Base-by-base conservation (phyloP, 1,139 yeast species). In the Arxiozyma telluris region DNA sequence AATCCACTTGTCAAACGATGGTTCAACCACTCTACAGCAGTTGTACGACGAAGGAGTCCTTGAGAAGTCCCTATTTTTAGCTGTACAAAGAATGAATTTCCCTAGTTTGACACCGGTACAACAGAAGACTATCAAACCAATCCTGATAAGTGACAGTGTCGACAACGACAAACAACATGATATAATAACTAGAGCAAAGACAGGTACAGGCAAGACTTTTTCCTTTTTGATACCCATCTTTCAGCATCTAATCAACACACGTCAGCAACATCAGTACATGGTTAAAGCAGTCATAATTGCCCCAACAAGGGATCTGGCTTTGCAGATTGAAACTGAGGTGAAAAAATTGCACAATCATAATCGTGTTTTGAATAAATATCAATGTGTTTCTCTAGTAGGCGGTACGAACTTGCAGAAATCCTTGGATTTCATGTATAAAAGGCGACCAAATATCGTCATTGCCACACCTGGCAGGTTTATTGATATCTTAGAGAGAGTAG, bases 171-270 rank as follows among this genome's bases (percentile, higher is more conserved):
- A 23, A 7, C 18, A 54, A 18, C 69, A 68, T 15, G 91, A 94
- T 59, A 75, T 89, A 54, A 90, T 90, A 27, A 93, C 88, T 42
- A 78, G 95, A 61, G 97, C 97, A 41, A 88, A 88, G 68, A 91
- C 98, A 5, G 98, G 97, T 66, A 90, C 97, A 0, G 98, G 97
- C 65, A 91, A 91, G 69, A 91, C 97, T 0, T 80, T 87, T 56
- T 95, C 96, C 0, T 91, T 88, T 67, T 81, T 90, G 57, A 75
- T 90, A 49, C 97, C 97, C 1, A 74, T 88, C 8, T 72, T 90
- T 48, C 86, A 87, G 65, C 78, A 77, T 53, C 76, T 79, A 42
- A 60, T 78, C 21, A 73, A 73, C 50, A 68, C 71, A 30, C 57
- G 56, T 25, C 52, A 53, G 8, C 63, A 59, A 7, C 57, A 62